phyloP scores from a whole-genome alignment of 495 filamentous ascomycete species.

The Hypoxylon perforatum region DNA sequence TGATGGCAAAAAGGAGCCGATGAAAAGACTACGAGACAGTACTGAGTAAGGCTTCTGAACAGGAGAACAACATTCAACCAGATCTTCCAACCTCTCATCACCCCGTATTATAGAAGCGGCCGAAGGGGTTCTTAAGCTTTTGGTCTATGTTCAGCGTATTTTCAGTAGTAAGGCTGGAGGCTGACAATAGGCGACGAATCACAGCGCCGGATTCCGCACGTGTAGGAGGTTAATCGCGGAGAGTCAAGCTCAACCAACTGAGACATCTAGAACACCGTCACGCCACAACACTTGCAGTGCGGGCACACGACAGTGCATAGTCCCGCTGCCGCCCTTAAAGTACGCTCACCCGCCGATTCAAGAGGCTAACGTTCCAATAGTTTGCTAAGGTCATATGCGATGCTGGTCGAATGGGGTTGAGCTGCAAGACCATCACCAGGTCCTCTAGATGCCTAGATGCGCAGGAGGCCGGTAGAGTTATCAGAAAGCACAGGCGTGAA shows the following conservation, averaged over 20 bases:
- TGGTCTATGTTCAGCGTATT: slow-evolving; percentile 4
- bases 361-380: not conserved
- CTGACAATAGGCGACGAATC: slow-evolving; percentile 46
- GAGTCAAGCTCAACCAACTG: slow-evolving; percentile 28
- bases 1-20: slow-evolving; percentile 8
- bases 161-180: slow-evolving; percentile 32
- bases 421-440: slow-evolving; percentile 26
- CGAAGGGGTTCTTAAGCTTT: slow-evolving; percentile 30
- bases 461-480: slow-evolving; percentile 22
- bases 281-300: slow-evolving; percentile 17
- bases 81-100: not conserved
- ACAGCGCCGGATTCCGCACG: slow-evolving; percentile 42
- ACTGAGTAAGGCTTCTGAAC: slow-evolving; percentile 6
- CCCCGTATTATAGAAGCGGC: slow-evolving; percentile 6
- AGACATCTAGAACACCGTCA: slow-evolving; percentile 30
- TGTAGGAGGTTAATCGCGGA: slow-evolving; percentile 42
- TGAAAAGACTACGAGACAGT: slow-evolving; percentile 9
- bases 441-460: not conserved
- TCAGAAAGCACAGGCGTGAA: slow-evolving; percentile 8
- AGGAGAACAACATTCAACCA: slow-evolving; percentile 18
- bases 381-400: slow-evolving; percentile 36
- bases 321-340: slow-evolving; percentile 25
- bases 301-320: slow-evolving; percentile 29
- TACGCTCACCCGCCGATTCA: slow-evolving; percentile 10
- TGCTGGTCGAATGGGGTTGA: slow-evolving; percentile 7